Conservation (phyloP, 73 alveolate species). For the Effrenium voratum region DNA sequence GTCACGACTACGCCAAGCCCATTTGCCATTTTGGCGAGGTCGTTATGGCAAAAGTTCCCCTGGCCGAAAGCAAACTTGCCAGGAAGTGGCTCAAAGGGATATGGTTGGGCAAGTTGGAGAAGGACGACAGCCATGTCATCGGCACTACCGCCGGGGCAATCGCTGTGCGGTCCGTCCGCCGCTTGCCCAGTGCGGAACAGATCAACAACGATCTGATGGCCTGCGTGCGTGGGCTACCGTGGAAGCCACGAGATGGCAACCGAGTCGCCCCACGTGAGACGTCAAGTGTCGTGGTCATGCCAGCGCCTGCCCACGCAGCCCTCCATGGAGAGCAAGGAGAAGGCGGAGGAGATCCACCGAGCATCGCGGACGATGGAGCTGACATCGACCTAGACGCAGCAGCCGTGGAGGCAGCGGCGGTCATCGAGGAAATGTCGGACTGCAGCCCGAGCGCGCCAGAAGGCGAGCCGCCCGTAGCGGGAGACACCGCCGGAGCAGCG, state of each 20-base stretch:
- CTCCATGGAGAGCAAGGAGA: not conserved
- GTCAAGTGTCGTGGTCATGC: not conserved
- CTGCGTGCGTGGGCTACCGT: not conserved
- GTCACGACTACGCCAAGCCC: not conserved
- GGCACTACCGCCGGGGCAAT: not conserved
- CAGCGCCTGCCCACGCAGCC: not conserved
- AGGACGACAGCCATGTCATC: not conserved
- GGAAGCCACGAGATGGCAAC: not conserved
- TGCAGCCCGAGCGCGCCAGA: too few relatives aligned
- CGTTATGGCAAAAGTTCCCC: not conserved
- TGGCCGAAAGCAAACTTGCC: not conserved
- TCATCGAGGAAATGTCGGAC: not conserved
- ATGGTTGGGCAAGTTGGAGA: constrained; percentile 10
- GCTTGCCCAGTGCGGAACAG: not conserved
- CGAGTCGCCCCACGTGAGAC: not conserved
- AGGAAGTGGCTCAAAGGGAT: constrained; percentile 22
- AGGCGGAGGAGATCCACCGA: not conserved
- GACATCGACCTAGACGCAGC: not conserved
- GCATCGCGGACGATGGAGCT: not conserved
- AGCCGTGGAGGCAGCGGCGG: not conserved
- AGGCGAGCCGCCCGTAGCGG: too few relatives aligned
- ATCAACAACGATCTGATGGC: not conserved
- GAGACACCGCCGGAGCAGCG: too few relatives aligned
- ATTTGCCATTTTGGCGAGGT: not conserved
- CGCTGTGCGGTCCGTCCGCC: not conserved